A percentile compares a stretch with the other conserved stretches of the same genome.
Evolutionary conservation across 768 basidiomycete genomes (phyloP).

Genomic region (Pleurotus ostreatus): DNA sequence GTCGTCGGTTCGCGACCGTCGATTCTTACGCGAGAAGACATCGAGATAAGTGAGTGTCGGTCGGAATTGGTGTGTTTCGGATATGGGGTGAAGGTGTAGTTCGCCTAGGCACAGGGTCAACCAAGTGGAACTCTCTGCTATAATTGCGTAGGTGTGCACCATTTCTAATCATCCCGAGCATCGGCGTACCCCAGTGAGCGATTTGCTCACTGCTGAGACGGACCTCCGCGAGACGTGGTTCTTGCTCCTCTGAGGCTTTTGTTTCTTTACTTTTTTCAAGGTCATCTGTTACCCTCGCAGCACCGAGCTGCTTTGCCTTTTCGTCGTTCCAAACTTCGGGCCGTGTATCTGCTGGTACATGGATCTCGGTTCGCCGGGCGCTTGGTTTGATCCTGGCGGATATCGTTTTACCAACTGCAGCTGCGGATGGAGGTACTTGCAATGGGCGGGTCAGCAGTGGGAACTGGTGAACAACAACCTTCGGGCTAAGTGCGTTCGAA

Average conservation of each 20-base stretch:
- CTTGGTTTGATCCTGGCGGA: constrained; percentile 67
- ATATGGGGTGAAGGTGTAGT: constrained; percentile 75
- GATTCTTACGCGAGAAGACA: constrained; percentile 58
- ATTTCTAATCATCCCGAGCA: constrained; percentile 74
- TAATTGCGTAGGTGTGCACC: constrained; percentile 38
- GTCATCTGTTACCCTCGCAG: constrained; percentile 69
- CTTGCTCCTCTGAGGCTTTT: constrained; percentile 43
- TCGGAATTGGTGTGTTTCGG: constrained; percentile 76
- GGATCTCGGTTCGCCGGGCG: constrained; percentile 64
- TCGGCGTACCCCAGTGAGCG: constrained; percentile 57
- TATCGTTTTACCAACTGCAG: constrained; percentile 70
- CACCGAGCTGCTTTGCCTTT: constrained; percentile 60
- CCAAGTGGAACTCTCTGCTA: neutral
- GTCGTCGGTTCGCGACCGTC: constrained; percentile 48
- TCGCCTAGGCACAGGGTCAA: constrained; percentile 38
- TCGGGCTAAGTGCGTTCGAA: constrained; percentile 55
- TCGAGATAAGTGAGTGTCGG: constrained; percentile 83
- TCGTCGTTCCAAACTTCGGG: constrained; percentile 80
- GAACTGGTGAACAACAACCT: constrained; percentile 78
- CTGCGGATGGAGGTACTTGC: constrained; percentile 73
- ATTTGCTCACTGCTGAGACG: constrained; percentile 73
- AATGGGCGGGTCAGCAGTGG: constrained; percentile 73
- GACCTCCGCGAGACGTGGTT: constrained; percentile 63
- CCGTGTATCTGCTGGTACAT: constrained; percentile 78
- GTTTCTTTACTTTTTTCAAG: constrained; percentile 69